Evolutionary conservation across 345 rosid species (phyloP).

Genomic region (Reutealis trisperma): DNA sequence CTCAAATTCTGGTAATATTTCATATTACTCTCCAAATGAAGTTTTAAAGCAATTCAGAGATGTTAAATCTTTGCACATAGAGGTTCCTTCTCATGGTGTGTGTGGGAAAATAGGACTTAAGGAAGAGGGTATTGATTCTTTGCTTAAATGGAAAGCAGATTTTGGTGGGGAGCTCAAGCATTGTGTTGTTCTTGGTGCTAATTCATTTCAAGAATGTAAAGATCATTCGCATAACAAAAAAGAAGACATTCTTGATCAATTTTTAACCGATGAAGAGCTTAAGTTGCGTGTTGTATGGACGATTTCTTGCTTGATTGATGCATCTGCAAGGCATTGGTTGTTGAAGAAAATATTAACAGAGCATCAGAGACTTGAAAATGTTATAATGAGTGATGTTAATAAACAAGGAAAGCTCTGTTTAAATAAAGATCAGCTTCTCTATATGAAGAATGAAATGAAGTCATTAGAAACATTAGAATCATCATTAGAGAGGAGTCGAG

Average conservation of each 20-base stretch:
- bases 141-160: slow-evolving; percentile 50
- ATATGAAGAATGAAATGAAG: slow-evolving; percentile 25
- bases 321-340: slow-evolving; percentile 41
- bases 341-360: slow-evolving; percentile 30
- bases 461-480: not conserved
- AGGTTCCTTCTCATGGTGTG: slow-evolving; percentile 29
- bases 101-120: not conserved
- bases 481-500: slow-evolving; percentile 27
- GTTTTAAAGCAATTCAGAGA: slow-evolving; percentile 32
- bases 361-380: slow-evolving; percentile 25
- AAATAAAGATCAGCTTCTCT: slow-evolving; percentile 32
- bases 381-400: slow-evolving; percentile 31
- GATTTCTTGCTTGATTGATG: slow-evolving; percentile 40
- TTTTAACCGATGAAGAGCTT: slow-evolving; percentile 31
- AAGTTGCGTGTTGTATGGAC: slow-evolving; percentile 39
- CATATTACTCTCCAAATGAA: slow-evolving; percentile 14
- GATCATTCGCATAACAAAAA: not conserved
- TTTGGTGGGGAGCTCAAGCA: slow-evolving; percentile 36
- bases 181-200: slow-evolving; percentile 46
- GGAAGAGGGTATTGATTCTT: slow-evolving; percentile 7
- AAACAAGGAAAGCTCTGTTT: slow-evolving; percentile 36
- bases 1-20: not conserved
- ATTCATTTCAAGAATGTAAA: slow-evolving; percentile 17
- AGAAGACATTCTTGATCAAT: not conserved
- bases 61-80: slow-evolving; percentile 29